Base-by-base conservation (phyloP, 345 rosid species). In the Lepidium sativum region DNA sequence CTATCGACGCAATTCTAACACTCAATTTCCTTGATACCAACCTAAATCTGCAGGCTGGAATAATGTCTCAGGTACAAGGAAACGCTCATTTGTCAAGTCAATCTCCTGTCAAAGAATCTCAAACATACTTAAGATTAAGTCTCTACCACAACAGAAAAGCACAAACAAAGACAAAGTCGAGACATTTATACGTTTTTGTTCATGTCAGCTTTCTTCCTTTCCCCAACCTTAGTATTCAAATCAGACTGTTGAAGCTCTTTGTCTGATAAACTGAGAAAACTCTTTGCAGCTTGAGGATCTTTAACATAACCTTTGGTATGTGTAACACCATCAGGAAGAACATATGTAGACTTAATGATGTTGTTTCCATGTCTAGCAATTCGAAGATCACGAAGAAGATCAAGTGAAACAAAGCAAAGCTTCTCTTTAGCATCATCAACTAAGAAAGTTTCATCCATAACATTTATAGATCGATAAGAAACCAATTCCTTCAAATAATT, bases 11-110 rank as follows among this genome's bases (percentile, higher is more conserved):
- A 9, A 57, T 5, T 52, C 15, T 2, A 54, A 34, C 29, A 34
- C 20, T 51, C 9, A 5, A 27, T 54, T 23, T 11, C 48, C 6
- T 42, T 16, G 55, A 44, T 45, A 69, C 77, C 60, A 65, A 89
- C 98, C 96, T 80, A 89, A 78, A 86, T 92, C 97, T 11, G 89
- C 84, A 60, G 98, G 98, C 21, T 87, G 91, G 80, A 92, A 92
- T 61, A 92, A 77, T 82, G 89, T 89, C 81, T 92, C 97, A 3
- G 97, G 97, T 40, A 89, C 98, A 72, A 92, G 88, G 68, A 92
- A 92, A 11, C 96, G 84, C 65, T 92, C 98, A 68, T 89, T 92
- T 11, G 94, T 87, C 78, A 89, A 81, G 67, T 89, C 96, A 55
- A 92, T 85, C 81, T 92, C 98, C 98, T 92, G 87, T 70, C 72